Evolutionary conservation across 2,329 filamentous ascomycete genomes (phyloP), one percentile per base, ranked within the genome.

Genomic region (Epichloe uncinata): DNA sequence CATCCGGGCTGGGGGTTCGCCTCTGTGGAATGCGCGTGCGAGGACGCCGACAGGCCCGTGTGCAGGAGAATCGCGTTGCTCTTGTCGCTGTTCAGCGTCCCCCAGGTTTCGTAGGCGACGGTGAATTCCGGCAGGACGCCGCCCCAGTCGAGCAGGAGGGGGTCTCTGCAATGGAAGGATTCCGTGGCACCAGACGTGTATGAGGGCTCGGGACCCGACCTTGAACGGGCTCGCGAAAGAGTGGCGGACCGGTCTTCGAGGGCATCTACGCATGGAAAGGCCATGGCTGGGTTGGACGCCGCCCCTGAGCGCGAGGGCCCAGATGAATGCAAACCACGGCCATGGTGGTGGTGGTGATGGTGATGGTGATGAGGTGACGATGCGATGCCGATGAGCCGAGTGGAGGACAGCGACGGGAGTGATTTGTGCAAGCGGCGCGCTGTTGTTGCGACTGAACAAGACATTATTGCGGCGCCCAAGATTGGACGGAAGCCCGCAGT

Each of bases 31-130:
- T 90, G 90, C 2, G 93, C 93, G 69, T 98, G 93, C 51, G 90
- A 97, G 6, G 90, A 96, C n/a, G 93, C 93, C 0, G 90, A 96
- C 5, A 98, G 75, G 8, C 93, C 93, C 0, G 93, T 98, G 64
- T 97, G 89, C 2, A 98, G 71, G 8, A 98, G 75, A 54, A 98
- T 93, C 4, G 83, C 89, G 65, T 98, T 98, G 62, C 81, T 87
- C 66, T 78, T 85, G 66, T 89, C 82, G 16, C 74, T 69, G 61
- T 95, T 95, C 63, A 95, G 71, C 35, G 71, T 70, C 3, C 91
- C 91, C 91, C 91, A 97, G 0, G 87, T 84, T 67, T 97, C 91
- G 66, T 95, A 96, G 30, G 91, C 91, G 52, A 97, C 79, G 58
- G 89, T 80, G 62, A 95, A 97, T 58, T 89, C 82, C 15, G 84